Conservation (phyloP, 139 green algal species). For the Dunaliella sp. region DNA sequence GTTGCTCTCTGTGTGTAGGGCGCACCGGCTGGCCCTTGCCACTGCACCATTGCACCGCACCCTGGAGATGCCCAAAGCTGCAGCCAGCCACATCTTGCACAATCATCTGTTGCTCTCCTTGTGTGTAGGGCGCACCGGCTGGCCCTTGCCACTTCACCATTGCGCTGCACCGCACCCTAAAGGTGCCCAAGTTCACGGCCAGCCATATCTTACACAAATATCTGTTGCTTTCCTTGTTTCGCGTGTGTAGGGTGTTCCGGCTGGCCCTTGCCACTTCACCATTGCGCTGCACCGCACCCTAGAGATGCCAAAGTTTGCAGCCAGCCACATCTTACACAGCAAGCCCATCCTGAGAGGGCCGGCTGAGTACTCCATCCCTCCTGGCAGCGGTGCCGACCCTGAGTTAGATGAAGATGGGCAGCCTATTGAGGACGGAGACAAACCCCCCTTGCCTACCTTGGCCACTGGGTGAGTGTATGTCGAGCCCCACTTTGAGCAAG, state of each 20-base stretch:
- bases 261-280: conserved; percentile 56
- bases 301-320: conserved; percentile 40
- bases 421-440: conserved; percentile 39
- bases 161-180: conserved; percentile 28
- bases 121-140: too few species aligned
- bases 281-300: conserved; percentile 27
- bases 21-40: conserved; percentile 52
- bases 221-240: too few species aligned
- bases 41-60: conserved; percentile 44
- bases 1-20: too few species aligned
- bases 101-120: conserved; percentile 55
- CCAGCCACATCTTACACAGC: conserved; percentile 41
- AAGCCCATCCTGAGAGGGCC: conserved; percentile 48
- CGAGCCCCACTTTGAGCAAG: too few species aligned
- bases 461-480: conserved; percentile 39
- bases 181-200: too few species aligned
- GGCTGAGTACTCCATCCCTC: conserved; percentile 54
- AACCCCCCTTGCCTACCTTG: conserved; percentile 45
- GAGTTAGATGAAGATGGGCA: conserved; percentile 52
- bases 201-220: conserved; percentile 46
- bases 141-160: conserved; percentile 54
- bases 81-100: conserved; percentile 45
- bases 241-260: conserved; percentile 50
- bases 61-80: conserved; percentile 40
- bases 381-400: conserved; percentile 33